Base-by-base conservation (phyloP, 371 early-diverging fungal species). In the Mortierella sp. region DNA sequence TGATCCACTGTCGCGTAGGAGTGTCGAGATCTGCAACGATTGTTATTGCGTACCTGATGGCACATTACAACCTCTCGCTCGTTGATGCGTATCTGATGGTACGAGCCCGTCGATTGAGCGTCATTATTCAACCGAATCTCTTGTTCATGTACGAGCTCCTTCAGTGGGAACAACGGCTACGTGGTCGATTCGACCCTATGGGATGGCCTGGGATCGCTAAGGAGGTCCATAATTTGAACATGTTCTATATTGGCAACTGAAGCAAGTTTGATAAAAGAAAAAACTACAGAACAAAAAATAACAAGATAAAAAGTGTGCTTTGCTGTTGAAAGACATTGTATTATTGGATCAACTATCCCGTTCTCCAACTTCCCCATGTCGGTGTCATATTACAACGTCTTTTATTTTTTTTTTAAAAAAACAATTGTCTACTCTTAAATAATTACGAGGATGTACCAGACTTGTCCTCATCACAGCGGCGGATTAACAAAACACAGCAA, bases 81-180 rank as follows among this genome's bases (percentile, higher is more conserved):
- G 83, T 87, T 7, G 80, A 87, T 32, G 89, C 90, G 1, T 90
- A 90, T 52, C 58, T 87, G 26, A 84, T 81, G 70, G 89, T 88
- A 17, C 84, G 90, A 11, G 90, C 90, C 6, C 82, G 89, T 30
- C 81, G 90, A 12, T 56, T 90, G 14, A 87, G 86, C 71, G 89
- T 90, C 11, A 88, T 90, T 41, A 90, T 90, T 23, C 90, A 90
- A 44, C 90, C 90, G n/a, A 90, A 90, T 56, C 61, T 90, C 9
- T 81, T 86, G 50, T 88, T 90, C 47, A 88, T 90, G 86, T 90
- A 88, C 55, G 89, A 90, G 60, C 72, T 90, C 50, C 46, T 90
- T 19, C 88, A 88, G 44, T 75, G 87, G 64, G 90, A 90, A 55
- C 87, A 87, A 58, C 78, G 58, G 26, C 44, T 76, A 7, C 28